Base-by-base conservation (phyloP, 208 protist species). In the Trypanosomatidae sp. region DNA sequence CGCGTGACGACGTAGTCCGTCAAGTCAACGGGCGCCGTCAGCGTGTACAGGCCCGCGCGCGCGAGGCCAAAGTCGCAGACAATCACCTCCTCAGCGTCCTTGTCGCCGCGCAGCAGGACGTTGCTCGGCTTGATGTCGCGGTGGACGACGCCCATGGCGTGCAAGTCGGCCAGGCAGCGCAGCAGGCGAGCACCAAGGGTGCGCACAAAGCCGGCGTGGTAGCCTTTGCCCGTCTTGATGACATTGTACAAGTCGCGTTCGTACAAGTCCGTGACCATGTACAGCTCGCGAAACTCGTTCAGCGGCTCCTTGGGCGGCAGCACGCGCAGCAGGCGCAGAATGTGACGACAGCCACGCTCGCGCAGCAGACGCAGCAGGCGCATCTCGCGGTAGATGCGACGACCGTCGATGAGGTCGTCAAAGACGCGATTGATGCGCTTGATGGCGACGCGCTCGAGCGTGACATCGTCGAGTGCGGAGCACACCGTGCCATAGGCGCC, bases 1-100 rank as follows among this genome's bases (percentile, higher is more conserved):
- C 98, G 75, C 10, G 96, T 99, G 18, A 97, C 91, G 24, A 98
- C 95, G 59, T 97, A 98, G 57, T 97, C 94, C 6, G 96, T 98
- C 50, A 98, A 70, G 53, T 92, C 72, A 8, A 88, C 32, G 2
- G 79, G 80, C 41, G 87, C 76, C 16, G 70, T 62, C 20, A 88
- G 44, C 13, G 66, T 59, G 27, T 74, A 50, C 27, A 91, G 28
- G 2, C 83, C 87, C 0, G 70, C 85, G 3, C 89, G 56, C 21
- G 89, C 82, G 1, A 96, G 63, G 32, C 89, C 89, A 67, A 96
- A 96, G 67, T 97, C 94, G 48, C 90, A 95, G 37, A 98, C 83
- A 32, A 94, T 88, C 10, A 84, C 72, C 46, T 95, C 81, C 50
- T 88, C 75, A 6, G 61, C 55, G 48, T 80, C 64, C 5, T 69